Evolutionary conservation across 2,329 filamentous ascomycete species (phyloP).

Genomic region (Xylaria sp.): DNA sequence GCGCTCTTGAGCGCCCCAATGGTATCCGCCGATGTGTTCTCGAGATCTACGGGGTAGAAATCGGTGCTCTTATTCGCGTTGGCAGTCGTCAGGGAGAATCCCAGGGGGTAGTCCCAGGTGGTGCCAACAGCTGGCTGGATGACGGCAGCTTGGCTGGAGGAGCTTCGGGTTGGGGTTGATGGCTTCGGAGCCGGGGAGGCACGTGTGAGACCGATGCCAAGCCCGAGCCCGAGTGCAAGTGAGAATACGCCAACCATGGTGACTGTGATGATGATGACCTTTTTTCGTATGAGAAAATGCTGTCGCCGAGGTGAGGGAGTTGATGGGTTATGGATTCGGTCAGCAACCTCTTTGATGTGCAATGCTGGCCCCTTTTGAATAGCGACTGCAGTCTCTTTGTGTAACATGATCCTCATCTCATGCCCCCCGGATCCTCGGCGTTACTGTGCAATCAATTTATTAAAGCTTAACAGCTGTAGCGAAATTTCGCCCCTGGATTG

Average conservation of each 20-base stretch:
- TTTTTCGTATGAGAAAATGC: conserved; percentile 19
- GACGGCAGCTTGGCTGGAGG: conserved; percentile 8
- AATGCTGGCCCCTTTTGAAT: conserved; percentile 28
- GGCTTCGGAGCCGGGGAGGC: conserved; percentile 12
- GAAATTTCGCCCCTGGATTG: not conserved
- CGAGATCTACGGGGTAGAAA: conserved; percentile 36
- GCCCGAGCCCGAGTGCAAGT: conserved; percentile 33
- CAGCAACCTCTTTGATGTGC: conserved; percentile 15
- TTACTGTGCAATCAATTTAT: conserved; percentile 8
- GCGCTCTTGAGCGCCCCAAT: conserved; percentile 27
- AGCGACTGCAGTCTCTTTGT: not conserved
- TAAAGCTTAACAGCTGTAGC: conserved; percentile 6
- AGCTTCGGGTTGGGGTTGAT: not conserved
- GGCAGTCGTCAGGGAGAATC: conserved; percentile 29
- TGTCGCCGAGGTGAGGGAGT: conserved; percentile 4
- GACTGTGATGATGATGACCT: conserved; percentile 24
- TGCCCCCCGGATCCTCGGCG: not conserved
- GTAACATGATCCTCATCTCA: conserved; percentile 4
- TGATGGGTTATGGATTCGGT: conserved; percentile 55
- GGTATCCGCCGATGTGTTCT: conserved; percentile 29
- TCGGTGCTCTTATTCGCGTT: conserved; percentile 28
- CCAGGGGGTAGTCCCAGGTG: conserved; percentile 38
- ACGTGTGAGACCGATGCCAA: conserved; percentile 32
- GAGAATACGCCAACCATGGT: conserved; percentile 25
- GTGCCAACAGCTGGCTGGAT: conserved; percentile 29